Base-by-base conservation (phyloP, 352 stramenopile genomes). In the Globisporangium iwayamae region DNA sequence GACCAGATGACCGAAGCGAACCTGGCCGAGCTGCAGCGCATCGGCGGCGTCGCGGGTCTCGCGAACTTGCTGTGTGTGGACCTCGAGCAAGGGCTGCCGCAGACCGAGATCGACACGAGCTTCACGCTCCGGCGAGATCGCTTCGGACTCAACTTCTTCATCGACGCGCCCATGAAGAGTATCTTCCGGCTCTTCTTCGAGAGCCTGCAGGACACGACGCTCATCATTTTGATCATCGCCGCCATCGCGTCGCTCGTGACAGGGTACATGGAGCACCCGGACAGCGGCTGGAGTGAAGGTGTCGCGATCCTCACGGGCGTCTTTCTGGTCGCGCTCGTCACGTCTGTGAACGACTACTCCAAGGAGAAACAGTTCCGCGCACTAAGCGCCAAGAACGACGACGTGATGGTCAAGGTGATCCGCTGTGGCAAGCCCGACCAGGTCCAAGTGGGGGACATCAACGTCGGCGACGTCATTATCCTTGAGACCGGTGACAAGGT, bases 281-380 rank as follows among this genome's bases (percentile, higher is more conserved):
- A 78, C 28, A 91, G 69, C 0, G 90, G 90, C 4, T 99, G 96
- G 96, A 96, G 97, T 56, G 96, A 99, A 73, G 96, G 96, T 20
- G 81, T 96, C 6, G 93, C 96, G 16, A 99, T 99, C 69, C 72
- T 99, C 50, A 76, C 83, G 11, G 93, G 95, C 10, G 96, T 99
- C 38, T 75, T 94, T 10, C 85, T 99, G 52, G 96, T 99, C 6
- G 93, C 96, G 8, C 67, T 98, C 8, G 93, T 99, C 10, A 98
- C 94, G 0, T 94, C 96, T 0, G 80, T 93, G 13, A 99, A 98
- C 70, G 96, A 99, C 67, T 99, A 99, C 79, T 93, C 80, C n/a
- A 97, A 97, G 60, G 88, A 97, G 65, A 88, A 94, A 56, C 90
- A 97, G 62, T 97, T 97, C 61, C 85, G 82, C 13, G 81, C 79